Percentiles rank a stretch among this genome's conserved stretches.
These are phyloP conservation scores for Lachancea nothofagi DNA, from an alignment of 805 yeast species.

Conservation along the genomic window DNA sequence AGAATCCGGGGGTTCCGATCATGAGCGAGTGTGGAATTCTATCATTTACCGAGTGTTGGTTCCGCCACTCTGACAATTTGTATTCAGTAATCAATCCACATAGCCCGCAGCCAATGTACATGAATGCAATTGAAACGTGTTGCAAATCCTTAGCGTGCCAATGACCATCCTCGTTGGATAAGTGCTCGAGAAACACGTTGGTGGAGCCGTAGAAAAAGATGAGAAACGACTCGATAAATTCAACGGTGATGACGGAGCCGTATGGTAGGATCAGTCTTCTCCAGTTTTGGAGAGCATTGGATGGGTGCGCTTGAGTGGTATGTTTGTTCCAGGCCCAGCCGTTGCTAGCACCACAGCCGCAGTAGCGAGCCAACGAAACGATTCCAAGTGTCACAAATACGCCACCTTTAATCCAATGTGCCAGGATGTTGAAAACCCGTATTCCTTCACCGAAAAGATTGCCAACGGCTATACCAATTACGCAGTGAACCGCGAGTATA, in stretches of 20 bases:
- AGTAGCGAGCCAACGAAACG: slow-evolving; percentile 75
- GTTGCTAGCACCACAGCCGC: slow-evolving; percentile 66
- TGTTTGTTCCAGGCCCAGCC: slow-evolving; percentile 91
- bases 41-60: slow-evolving; percentile 33
- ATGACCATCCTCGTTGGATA: slow-evolving; percentile 67
- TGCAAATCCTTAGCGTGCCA: slow-evolving; percentile 91
- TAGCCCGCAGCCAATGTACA: slow-evolving; percentile 86
- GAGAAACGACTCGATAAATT: slow-evolving; percentile 70
- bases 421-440: slow-evolving; percentile 73
- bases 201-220: slow-evolving; percentile 87
- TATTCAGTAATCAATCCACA: slow-evolving; percentile 82
- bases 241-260: slow-evolving; percentile 64
- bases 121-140: slow-evolving; percentile 85
- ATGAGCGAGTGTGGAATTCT: slow-evolving; percentile 7
- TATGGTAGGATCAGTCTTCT: slow-evolving; percentile 31
- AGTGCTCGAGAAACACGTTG: slow-evolving; percentile 85
- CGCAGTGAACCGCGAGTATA: slow-evolving; percentile 51
- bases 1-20: slow-evolving; percentile 62
- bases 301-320: slow-evolving; percentile 24
- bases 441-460: slow-evolving; percentile 60
- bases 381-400: slow-evolving; percentile 76
- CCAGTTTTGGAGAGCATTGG: slow-evolving; percentile 21
- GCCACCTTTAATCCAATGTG: slow-evolving; percentile 95
- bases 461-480: slow-evolving; percentile 56
- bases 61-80: slow-evolving; percentile 59